Evolutionary conservation across 257 asterid species (phyloP).

Genomic region (Solanum sejunctum): DNA sequence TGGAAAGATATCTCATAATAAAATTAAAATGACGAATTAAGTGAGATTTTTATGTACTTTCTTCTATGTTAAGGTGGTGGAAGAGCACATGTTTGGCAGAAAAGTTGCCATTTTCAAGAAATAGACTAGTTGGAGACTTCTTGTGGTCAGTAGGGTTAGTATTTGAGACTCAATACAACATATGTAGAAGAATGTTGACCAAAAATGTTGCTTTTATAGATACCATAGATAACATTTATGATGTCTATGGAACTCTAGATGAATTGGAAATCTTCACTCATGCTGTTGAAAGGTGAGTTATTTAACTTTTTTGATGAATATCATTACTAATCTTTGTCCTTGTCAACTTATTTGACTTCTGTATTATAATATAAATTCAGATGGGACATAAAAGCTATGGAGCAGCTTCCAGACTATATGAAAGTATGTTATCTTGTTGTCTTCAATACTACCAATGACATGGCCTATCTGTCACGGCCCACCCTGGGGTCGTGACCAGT

Average conservation of each 20-base stretch:
- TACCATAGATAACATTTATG: background rate
- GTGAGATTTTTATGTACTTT: too few species aligned
- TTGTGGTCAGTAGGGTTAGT: background rate
- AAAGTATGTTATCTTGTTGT: constrained; percentile 6
- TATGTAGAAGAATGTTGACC: background rate
- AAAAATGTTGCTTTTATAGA: background rate
- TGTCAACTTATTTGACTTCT: too few species aligned
- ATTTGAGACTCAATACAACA: background rate
- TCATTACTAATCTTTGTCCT: too few species aligned
- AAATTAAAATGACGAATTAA: too few species aligned
- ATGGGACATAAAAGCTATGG: constrained; percentile 9
- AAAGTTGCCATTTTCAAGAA: background rate
- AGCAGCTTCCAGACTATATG: constrained; percentile 11
- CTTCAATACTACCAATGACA: constrained; percentile 3
- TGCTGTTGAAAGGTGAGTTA: background rate
- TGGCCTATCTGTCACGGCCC: too few species aligned
- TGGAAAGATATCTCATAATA: too few species aligned
- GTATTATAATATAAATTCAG: background rate
- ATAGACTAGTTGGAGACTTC: background rate
- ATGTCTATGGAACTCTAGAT: background rate
- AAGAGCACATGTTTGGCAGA: background rate
- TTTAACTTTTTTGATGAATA: background rate
- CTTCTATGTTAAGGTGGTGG: background rate
- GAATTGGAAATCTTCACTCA: background rate
- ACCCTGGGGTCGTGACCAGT: too few species aligned